Evolutionary conservation across 164 flowering plant genomes (phyloP).

Genomic region (Vitis vinifera): DNA sequence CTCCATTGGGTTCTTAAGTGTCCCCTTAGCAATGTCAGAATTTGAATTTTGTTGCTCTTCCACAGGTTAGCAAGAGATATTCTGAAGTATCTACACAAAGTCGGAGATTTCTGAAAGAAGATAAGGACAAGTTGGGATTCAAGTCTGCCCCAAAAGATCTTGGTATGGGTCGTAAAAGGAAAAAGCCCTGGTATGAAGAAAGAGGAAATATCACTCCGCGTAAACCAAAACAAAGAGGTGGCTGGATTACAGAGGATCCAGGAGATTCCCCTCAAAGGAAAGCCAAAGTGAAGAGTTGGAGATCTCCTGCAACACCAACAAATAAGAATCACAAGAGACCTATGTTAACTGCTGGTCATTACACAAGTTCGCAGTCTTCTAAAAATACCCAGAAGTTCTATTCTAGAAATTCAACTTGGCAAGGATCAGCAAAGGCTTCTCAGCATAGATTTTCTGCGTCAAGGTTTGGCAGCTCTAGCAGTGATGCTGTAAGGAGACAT

Average conservation of each 20-base stretch:
- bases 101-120: conserved; percentile 18
- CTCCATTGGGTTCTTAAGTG: neutral
- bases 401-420: conserved; percentile 14
- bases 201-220: conserved; percentile 21
- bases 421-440: conserved; percentile 19
- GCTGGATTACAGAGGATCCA: conserved; percentile 57
- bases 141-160: conserved; percentile 37
- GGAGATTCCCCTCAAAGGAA: conserved; percentile 27
- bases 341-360: conserved; percentile 15
- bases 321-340: conserved; percentile 18
- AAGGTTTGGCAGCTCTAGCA: conserved; percentile 30
- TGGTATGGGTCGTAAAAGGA: conserved; percentile 43
- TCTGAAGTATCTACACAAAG: conserved; percentile 39
- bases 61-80: conserved; percentile 35
- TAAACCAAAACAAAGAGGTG: conserved; percentile 49
- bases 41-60: neutral
- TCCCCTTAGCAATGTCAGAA: neutral
- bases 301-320: conserved; percentile 46
- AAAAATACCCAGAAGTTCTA: neutral
- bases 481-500: conserved; percentile 22
- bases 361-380: conserved; percentile 35
- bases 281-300: conserved; percentile 26
- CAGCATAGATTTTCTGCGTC: conserved; percentile 32
- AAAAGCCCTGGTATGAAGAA: conserved; percentile 29
- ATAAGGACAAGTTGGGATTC: conserved; percentile 12